Conservation (phyloP, 257 asterid genomes). For the Orobanche coerulescens region DNA sequence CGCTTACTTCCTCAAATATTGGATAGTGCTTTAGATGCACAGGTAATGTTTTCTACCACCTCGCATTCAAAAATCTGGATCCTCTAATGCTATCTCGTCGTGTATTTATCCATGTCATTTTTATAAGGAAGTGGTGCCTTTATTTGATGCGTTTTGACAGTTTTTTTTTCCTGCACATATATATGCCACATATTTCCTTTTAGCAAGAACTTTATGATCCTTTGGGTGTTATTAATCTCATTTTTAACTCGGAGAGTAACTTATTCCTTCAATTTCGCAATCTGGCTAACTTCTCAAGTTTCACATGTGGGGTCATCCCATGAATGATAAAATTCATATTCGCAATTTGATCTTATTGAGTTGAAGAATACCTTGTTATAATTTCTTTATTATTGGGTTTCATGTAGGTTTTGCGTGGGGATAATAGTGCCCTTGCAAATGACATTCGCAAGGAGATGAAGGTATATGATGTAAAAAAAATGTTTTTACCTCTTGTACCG, state of each 20-base stretch:
- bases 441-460: conserved; percentile 98
- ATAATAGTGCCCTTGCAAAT: conserved; percentile 90
- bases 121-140: conserved; percentile 11
- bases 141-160: background rate
- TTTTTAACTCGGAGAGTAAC: background rate
- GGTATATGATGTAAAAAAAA: conserved; percentile 31
- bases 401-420: conserved; percentile 84
- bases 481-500: conserved; percentile 2
- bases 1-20: conserved; percentile 94
- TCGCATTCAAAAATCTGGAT: conserved; percentile 13
- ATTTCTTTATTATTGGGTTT: conserved; percentile 16
- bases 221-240: background rate
- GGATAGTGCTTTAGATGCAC: conserved; percentile 93
- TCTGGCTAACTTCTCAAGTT: background rate
- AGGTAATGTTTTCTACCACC: conserved; percentile 41
- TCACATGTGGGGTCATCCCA: background rate
- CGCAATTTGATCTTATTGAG: background rate
- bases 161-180: background rate
- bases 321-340: background rate
- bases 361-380: background rate
- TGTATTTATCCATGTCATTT: conserved; percentile 9
- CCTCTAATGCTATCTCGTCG: conserved; percentile 15
- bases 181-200: background rate
- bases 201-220: background rate
- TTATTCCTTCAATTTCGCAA: background rate